These are phyloP conservation scores for Coemansia sp. DNA, from an alignment of 192 early-diverging fungal species.

Conservation along the genomic window DNA sequence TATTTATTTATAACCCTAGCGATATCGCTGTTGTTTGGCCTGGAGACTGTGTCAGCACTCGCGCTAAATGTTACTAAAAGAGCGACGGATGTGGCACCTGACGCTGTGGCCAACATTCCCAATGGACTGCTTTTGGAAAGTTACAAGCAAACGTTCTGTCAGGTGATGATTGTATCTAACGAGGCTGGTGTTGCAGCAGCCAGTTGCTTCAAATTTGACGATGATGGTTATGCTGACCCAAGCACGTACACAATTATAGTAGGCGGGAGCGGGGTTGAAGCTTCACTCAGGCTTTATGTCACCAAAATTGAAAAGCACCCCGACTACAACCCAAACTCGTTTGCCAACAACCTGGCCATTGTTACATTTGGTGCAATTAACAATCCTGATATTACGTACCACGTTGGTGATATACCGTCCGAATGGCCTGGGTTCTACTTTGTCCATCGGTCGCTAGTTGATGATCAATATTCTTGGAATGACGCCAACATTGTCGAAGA, in stretches of 20 bases:
- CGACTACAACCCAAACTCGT: constrained; percentile 16
- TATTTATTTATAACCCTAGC: not conserved
- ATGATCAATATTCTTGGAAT: constrained; percentile 6
- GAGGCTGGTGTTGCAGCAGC: constrained; percentile 10
- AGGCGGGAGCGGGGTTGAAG: not conserved
- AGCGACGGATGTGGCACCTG: not conserved
- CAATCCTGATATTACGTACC: not conserved
- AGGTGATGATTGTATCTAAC: constrained; percentile 8
- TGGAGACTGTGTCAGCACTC: not conserved
- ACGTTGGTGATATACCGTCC: constrained; percentile 9
- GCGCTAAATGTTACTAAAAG: constrained; percentile 26
- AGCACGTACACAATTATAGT: not conserved
- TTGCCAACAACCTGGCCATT: constrained; percentile 38
- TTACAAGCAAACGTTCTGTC: constrained; percentile 11
- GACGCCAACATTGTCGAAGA: not conserved
- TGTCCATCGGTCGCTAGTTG: constrained; percentile 10
- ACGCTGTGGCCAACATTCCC: not conserved
- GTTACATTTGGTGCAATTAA: constrained; percentile 4
- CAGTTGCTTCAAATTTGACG: constrained; percentile 13
- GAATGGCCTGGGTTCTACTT: constrained; percentile 18
- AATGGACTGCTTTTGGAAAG: constrained; percentile 4
- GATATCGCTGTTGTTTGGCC: not conserved
- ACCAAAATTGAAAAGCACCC: constrained; percentile 8
- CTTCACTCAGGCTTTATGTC: not conserved
- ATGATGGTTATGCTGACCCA: not conserved